Evolutionary conservation across 257 asterid species (phyloP).

Genomic region (Gardenia jasminoides): DNA sequence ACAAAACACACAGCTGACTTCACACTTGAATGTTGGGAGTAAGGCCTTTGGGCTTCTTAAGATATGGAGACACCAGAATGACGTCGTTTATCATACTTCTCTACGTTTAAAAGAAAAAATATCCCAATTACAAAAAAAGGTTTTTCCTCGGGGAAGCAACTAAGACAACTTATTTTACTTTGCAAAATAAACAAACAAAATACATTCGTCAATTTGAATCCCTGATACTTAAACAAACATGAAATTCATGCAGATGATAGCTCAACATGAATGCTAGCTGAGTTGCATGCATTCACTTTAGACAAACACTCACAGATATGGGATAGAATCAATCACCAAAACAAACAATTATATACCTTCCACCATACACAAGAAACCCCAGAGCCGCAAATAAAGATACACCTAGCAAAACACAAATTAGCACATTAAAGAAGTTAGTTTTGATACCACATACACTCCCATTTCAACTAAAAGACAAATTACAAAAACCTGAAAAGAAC

Average conservation of each 20-base stretch:
- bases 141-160: too few relatives aligned
- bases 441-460: background rate
- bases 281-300: background rate
- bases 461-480: background rate
- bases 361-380: constrained; percentile 95
- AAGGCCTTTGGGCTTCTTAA: background rate
- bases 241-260: background rate
- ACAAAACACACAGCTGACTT: background rate
- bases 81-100: background rate
- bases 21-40: background rate
- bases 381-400: constrained; percentile 87
- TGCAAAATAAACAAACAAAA: background rate
- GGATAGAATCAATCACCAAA: background rate
- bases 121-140: background rate
- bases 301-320: background rate
- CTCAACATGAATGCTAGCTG: background rate
- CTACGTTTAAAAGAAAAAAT: too few relatives aligned
- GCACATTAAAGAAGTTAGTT: constrained; percentile 18
- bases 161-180: background rate
- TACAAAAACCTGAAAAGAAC: constrained; percentile 87
- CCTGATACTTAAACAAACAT: background rate
- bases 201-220: background rate
- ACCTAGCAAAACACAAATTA: constrained; percentile 50
- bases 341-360: constrained; percentile 56
- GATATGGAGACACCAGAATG: background rate